phyloP scores from a whole-genome alignment of 306 rosid genomes.

The Cicer cuneatum region DNA sequence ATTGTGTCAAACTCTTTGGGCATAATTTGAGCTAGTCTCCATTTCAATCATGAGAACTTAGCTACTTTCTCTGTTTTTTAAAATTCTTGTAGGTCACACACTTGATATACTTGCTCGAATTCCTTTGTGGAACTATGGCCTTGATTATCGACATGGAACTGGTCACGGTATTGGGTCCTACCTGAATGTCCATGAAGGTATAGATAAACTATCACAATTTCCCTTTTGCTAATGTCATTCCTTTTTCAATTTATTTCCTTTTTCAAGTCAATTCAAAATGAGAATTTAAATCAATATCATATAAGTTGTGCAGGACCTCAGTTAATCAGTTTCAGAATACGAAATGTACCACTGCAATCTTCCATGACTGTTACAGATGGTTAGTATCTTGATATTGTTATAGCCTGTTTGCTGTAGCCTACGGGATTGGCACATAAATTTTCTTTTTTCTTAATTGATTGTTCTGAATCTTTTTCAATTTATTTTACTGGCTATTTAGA shows the following conservation, averaged over 20 bases:
- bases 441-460: conserved; percentile 13
- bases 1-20: conserved; percentile 27
- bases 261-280: conserved; percentile 6
- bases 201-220: conserved; percentile 31
- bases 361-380: conserved; percentile 98
- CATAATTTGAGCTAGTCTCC: conserved; percentile 19
- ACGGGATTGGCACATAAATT: conserved; percentile 17
- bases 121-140: conserved; percentile 94
- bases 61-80: conserved; percentile 6
- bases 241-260: conserved; percentile 14
- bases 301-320: conserved; percentile 81
- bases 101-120: conserved; percentile 96
- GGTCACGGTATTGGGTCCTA: conserved; percentile 99
- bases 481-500: conserved; percentile 30
- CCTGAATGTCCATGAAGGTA: conserved; percentile 98
- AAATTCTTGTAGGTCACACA: conserved; percentile 62
- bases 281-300: conserved; percentile 14
- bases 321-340: conserved; percentile 92
- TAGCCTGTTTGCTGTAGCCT: background rate
- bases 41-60: conserved; percentile 12
- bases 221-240: conserved; percentile 30
- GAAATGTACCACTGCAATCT: conserved; percentile 87
- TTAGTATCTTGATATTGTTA: conserved; percentile 50
- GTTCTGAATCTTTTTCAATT: conserved; percentile 22
- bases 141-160: conserved; percentile 98